Evolutionary conservation across 2,329 filamentous ascomycete species (phyloP).

Genomic region (Calycina herbarum): DNA sequence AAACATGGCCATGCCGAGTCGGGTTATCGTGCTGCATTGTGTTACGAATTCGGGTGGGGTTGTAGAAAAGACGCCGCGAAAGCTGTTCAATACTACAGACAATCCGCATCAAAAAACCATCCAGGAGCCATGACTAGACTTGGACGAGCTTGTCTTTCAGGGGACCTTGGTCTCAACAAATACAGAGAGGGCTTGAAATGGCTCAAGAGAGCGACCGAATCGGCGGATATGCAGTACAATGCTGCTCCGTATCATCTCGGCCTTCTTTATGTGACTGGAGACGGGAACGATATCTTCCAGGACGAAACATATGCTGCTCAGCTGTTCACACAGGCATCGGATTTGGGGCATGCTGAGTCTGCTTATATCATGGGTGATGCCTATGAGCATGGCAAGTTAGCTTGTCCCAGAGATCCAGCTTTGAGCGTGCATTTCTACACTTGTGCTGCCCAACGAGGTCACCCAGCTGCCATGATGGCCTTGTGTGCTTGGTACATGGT

Average conservation of each 20-base stretch:
- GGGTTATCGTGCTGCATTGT: slow-evolving; percentile 87
- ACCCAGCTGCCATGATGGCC: slow-evolving; percentile 93
- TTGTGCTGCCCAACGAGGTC: slow-evolving; percentile 79
- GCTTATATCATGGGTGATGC: slow-evolving; percentile 90
- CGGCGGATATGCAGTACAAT: slow-evolving; percentile 90
- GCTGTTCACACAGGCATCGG: slow-evolving; percentile 90
- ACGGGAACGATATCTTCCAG: slow-evolving; percentile 89
- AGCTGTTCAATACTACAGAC: slow-evolving; percentile 89
- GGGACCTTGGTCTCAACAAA: slow-evolving; percentile 81
- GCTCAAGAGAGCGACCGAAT: slow-evolving; percentile 90
- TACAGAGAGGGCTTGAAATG: slow-evolving; percentile 94
- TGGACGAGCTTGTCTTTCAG: slow-evolving; percentile 84
- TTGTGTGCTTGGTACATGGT: slow-evolving; percentile 99
- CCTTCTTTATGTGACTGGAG: slow-evolving; percentile 86
- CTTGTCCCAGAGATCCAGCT: slow-evolving; percentile 86
- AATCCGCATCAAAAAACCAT: slow-evolving; percentile 88
- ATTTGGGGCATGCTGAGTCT: slow-evolving; percentile 84
- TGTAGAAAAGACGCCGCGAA: slow-evolving; percentile 86
- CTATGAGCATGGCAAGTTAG: slow-evolving; percentile 88
- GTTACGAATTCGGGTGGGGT: slow-evolving; percentile 98
- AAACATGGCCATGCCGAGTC: slow-evolving; percentile 98
- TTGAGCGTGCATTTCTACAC: slow-evolving; percentile 98
- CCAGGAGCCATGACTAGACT: slow-evolving; percentile 93
- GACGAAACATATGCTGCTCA: slow-evolving; percentile 90
- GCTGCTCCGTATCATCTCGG: slow-evolving; percentile 89